A percentile compares a stretch with the other conserved stretches of the same genome.
phyloP scores from a whole-genome alignment of 768 basidiomycete species.

The Sutorius australiensis region DNA sequence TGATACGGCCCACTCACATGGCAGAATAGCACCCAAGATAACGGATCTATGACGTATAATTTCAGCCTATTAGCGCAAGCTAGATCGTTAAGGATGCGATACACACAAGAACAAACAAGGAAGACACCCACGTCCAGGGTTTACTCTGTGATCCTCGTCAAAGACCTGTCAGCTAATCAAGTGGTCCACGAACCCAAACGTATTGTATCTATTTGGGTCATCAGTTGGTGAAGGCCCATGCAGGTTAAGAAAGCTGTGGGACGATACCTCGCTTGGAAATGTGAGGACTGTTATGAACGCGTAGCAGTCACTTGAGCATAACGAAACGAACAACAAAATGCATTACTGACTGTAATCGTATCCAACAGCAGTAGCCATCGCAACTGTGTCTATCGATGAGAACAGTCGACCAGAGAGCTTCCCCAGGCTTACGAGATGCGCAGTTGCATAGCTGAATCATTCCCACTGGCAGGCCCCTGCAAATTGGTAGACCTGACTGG shows the following conservation, averaged over 20 bases:
- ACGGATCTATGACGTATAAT: neutral
- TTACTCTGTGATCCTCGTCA: constrained; percentile 2
- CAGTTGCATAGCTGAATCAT: neutral
- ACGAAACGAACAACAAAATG: neutral
- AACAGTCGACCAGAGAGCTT: neutral
- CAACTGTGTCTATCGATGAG: constrained; percentile 1
- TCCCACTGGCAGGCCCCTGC: neutral
- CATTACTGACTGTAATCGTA: constrained; percentile 11
- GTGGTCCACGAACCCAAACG: constrained; percentile 8
- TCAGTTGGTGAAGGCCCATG: neutral
- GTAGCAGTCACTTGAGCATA: neutral
- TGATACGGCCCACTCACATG: neutral
- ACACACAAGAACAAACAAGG: constrained; percentile 10
- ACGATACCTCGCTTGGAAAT: constrained; percentile 9
- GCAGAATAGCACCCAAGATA: constrained; percentile 11
- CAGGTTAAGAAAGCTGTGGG: neutral
- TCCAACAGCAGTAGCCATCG: neutral
- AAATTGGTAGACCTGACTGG: neutral
- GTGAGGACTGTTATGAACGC: constrained; percentile 2
- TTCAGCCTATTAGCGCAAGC: neutral
- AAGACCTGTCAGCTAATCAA: neutral
- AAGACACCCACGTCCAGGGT: constrained; percentile 11
- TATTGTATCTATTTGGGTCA: constrained; percentile 4
- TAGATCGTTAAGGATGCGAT: neutral
- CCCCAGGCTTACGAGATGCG: neutral